phyloP scores from a whole-genome alignment of 306 rosid genomes.

The Dalbergia cochinchinensis region DNA sequence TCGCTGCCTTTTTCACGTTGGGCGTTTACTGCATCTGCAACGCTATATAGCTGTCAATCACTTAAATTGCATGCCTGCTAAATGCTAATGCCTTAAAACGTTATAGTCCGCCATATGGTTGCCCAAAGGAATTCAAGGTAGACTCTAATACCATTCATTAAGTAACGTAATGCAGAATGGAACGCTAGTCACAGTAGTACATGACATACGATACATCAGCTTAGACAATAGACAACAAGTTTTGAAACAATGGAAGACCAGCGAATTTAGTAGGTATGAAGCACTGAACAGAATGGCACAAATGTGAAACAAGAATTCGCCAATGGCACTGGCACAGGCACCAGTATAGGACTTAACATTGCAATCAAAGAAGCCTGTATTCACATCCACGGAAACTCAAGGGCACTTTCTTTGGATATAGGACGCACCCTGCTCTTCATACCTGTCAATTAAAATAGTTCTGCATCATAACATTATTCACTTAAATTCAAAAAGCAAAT shows the following conservation, averaged over 20 bases:
- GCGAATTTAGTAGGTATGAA: background rate
- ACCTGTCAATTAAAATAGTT: conserved; percentile 54
- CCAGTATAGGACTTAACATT: background rate
- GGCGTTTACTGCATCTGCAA: no score
- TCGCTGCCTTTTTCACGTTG: no score
- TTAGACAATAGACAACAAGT: conserved; percentile 12
- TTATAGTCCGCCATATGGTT: no score
- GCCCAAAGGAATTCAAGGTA: no score
- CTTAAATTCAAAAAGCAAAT: background rate
- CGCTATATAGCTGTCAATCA: no score
- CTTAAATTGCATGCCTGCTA: no score
- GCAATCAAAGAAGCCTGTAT: conserved; percentile 43
- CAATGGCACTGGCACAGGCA: no score
- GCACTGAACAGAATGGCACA: background rate
- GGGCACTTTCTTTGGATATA: conserved; percentile 85
- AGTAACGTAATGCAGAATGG: conserved; percentile 1
- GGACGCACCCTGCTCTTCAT: conserved; percentile 90
- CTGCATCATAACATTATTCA: background rate
- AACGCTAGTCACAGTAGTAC: background rate
- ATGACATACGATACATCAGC: background rate
- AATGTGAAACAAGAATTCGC: no score
- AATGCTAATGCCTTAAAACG: no score
- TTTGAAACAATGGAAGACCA: conserved; percentile 1
- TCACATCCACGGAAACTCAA: conserved; percentile 36
- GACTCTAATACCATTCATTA: no score